phyloP scores from a whole-genome alignment of 805 yeast genomes.

The Monosporozyma yasuniensis region DNA sequence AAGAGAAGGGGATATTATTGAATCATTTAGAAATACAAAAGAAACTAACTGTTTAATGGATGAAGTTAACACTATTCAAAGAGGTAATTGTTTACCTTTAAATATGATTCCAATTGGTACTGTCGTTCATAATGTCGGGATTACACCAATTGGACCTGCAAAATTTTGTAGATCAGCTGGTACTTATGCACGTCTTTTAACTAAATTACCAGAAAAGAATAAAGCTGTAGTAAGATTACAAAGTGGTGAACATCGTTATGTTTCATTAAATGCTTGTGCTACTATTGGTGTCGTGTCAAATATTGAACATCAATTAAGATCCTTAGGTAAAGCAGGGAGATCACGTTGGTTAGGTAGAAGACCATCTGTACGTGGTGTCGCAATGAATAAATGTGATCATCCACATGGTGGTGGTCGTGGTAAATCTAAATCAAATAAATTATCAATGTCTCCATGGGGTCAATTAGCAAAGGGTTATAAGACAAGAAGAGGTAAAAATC shows the following conservation, averaged over 20 bases:
- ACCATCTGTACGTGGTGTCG: slow-evolving; percentile 95
- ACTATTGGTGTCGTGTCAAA: slow-evolving; percentile 90
- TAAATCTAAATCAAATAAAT: slow-evolving; percentile 91
- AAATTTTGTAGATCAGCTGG: slow-evolving; percentile 93
- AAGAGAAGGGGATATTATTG: slow-evolving; percentile 86
- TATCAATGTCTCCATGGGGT: slow-evolving; percentile 96
- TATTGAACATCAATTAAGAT: slow-evolving; percentile 79
- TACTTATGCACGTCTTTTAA: slow-evolving; percentile 77
- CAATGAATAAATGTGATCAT: slow-evolving; percentile 95
- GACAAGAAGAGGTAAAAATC: slow-evolving; percentile 85
- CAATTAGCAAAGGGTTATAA: slow-evolving; percentile 83
- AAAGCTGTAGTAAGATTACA: slow-evolving; percentile 74
- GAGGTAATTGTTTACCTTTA: slow-evolving; percentile 91
- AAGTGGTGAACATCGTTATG: slow-evolving; percentile 90
- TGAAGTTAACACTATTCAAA: slow-evolving; percentile 77
- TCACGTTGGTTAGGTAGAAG: slow-evolving; percentile 85
- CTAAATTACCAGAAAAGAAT: slow-evolving; percentile 61
- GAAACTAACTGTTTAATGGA: slow-evolving; percentile 34
- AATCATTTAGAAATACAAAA: slow-evolving; percentile 54
- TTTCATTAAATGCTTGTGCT: slow-evolving; percentile 79
- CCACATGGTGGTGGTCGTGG: slow-evolving; percentile 99
- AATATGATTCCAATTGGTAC: slow-evolving; percentile 93
- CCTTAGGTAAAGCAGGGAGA: slow-evolving; percentile 96
- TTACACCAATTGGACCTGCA: slow-evolving; percentile 67
- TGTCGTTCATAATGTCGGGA: slow-evolving; percentile 78